Conservation (phyloP, 139 green algal species). For the Tetratostichococcus sp. region DNA sequence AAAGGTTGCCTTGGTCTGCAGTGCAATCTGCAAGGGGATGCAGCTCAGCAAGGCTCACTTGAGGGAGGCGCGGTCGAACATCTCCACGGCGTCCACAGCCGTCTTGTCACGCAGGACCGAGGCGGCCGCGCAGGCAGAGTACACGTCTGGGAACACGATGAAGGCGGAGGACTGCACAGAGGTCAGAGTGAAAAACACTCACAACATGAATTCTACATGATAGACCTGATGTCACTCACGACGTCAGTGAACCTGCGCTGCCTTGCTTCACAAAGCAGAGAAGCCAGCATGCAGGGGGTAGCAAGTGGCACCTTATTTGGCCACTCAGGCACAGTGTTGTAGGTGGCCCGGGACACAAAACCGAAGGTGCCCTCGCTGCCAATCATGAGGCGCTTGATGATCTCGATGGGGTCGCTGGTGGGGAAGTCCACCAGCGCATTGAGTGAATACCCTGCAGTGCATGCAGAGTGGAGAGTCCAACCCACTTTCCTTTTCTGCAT, state of each 20-base stretch:
- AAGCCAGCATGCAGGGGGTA: no score
- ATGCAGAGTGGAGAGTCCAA: no score
- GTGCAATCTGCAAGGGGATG: no score
- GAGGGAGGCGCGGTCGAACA: slow-evolving; percentile 83
- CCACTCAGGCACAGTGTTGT: slow-evolving; percentile 92
- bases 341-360: slow-evolving; percentile 85
- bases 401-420: slow-evolving; percentile 85
- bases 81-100: slow-evolving; percentile 92
- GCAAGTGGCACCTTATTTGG: slow-evolving; percentile 79
- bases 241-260: no score
- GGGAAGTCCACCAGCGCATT: slow-evolving; percentile 95
- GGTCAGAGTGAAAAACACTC: background rate
- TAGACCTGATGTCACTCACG: background rate
- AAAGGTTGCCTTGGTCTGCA: no score
- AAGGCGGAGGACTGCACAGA: slow-evolving; percentile 70
- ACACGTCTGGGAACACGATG: slow-evolving; percentile 88
- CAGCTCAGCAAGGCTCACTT: no score
- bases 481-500: no score
- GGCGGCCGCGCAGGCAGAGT: slow-evolving; percentile 68
- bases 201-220: no score
- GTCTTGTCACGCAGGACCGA: slow-evolving; percentile 82
- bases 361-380: slow-evolving; percentile 91
- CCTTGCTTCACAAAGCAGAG: no score
- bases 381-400: slow-evolving; percentile 95
- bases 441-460: slow-evolving; percentile 89